Evolutionary conservation across 176 grass and related monocot genomes (phyloP).

Genomic region (Oryza meyeriana): DNA sequence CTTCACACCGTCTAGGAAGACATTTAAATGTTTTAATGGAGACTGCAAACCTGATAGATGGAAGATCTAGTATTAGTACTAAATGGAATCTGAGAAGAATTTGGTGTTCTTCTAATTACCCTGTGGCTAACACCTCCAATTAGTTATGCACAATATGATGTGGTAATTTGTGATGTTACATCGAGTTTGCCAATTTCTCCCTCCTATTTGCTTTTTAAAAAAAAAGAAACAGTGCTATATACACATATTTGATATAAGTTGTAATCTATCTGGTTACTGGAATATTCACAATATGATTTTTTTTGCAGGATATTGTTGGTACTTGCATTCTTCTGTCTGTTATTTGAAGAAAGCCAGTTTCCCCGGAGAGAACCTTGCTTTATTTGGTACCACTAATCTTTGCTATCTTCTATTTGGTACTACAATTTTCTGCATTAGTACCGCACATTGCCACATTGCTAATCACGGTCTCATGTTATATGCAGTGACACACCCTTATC

Average conservation of each 20-base stretch:
- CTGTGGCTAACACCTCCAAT: neutral
- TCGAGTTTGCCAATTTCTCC: neutral
- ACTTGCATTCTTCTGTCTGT: slow-evolving; percentile 2
- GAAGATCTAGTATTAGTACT: neutral
- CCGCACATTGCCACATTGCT: neutral
- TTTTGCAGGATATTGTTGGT: slow-evolving; percentile 18
- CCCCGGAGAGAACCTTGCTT: neutral
- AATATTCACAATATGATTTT: neutral
- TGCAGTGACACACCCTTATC: neutral
- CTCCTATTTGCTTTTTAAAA: neutral
- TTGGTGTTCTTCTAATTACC: neutral
- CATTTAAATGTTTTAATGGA: neutral
- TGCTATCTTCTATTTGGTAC: slow-evolving; percentile 11
- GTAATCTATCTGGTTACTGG: neutral
- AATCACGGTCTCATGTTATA: neutral
- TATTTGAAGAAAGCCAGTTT: neutral
- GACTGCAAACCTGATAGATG: neutral
- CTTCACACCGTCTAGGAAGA: neutral
- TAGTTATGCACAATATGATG: neutral
- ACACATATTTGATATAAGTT: neutral
- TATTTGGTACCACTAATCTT: slow-evolving; percentile 26
- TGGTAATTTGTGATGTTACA: neutral
- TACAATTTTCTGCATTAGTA: neutral
- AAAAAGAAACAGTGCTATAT: neutral
- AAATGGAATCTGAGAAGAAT: neutral